phyloP scores from a whole-genome alignment of 148 eudicot species.

The Polygonum maritimum region DNA sequence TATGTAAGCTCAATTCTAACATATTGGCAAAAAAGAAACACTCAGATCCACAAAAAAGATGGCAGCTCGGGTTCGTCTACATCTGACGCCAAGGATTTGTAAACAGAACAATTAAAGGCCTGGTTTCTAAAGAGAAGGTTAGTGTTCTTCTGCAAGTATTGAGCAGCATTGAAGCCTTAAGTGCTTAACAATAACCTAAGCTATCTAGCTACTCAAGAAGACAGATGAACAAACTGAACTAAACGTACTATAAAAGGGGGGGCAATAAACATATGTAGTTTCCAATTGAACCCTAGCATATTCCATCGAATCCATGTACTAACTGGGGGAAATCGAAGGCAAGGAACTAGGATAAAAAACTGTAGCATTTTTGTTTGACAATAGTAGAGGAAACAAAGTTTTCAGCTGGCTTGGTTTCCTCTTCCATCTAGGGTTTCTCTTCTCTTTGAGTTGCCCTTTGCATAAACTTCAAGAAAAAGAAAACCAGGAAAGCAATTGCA shows the following conservation, averaged over 20 bases:
- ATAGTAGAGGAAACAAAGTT: slow-evolving; percentile 39
- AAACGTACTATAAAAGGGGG: background rate
- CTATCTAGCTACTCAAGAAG: background rate
- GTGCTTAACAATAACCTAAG: background rate
- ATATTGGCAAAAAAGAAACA: background rate
- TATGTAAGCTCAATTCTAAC: background rate
- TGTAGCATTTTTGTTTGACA: slow-evolving; percentile 59
- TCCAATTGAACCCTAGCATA: background rate
- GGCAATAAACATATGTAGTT: background rate
- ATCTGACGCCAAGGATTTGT: background rate
- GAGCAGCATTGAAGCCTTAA: no score
- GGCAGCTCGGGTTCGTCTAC: background rate
- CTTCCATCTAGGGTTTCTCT: slow-evolving; percentile 52
- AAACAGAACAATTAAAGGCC: background rate
- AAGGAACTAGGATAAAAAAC: background rate
- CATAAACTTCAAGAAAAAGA: slow-evolving; percentile 50
- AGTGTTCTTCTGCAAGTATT: no score
- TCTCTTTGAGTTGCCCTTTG: slow-evolving; percentile 72
- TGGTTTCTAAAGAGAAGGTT: background rate
- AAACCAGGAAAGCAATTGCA: background rate
- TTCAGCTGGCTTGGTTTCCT: slow-evolving; percentile 38
- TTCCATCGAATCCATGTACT: background rate
- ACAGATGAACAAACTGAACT: background rate
- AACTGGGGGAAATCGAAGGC: background rate
- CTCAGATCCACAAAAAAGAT: background rate